A percentile compares a stretch with the other conserved stretches of the same genome.
Conservation (phyloP, 345 rosid species). For the Corchorus capsularis region DNA sequence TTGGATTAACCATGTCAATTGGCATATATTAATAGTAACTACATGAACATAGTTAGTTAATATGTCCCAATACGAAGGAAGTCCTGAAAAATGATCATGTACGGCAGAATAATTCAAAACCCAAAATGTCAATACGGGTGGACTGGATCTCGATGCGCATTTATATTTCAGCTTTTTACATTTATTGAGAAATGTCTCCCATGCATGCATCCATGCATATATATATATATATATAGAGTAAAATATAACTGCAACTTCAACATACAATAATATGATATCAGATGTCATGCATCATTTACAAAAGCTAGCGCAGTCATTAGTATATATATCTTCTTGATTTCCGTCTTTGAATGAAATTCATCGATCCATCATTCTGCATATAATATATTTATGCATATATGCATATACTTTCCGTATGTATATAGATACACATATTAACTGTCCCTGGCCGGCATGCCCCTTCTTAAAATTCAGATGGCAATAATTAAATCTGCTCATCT, state of each 20-base stretch:
- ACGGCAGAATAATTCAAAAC: not conserved
- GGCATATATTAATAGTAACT: not conserved
- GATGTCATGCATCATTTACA: no score
- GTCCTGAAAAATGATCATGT: not conserved
- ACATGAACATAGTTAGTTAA: no score
- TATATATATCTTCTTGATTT: not conserved
- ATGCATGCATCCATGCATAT: not conserved
- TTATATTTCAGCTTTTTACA: not conserved
- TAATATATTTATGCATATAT: not conserved
- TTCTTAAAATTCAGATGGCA: not conserved
- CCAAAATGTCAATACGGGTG: not conserved
- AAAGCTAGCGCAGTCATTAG: not conserved
- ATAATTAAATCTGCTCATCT: no score
- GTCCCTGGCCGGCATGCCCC: not conserved
- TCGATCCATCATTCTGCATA: not conserved
- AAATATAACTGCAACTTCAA: no score
- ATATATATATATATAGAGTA: no score
- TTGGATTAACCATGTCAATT: not conserved
- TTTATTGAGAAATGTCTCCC: not conserved
- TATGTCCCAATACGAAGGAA: not conserved
- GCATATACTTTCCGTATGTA: not conserved
- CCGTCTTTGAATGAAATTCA: constrained; percentile 9
- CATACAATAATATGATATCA: no score
- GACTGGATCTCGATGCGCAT: not conserved
- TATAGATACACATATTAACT: no score